These are phyloP conservation scores for Heliosperma pusillum DNA, from an alignment of 148 eudicot species.

Conservation along the genomic window DNA sequence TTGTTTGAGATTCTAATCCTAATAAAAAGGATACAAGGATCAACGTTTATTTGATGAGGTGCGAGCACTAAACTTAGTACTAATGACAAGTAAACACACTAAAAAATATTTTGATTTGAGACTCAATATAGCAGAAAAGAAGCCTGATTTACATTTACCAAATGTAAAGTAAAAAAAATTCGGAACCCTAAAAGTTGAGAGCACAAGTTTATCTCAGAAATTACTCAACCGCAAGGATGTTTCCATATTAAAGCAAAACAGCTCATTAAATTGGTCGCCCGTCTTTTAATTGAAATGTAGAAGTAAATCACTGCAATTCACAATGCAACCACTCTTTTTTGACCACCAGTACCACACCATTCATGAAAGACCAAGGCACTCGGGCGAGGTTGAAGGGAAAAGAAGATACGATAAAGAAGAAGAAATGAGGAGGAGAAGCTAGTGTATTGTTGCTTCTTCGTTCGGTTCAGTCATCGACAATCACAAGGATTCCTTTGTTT, in stretches of 20 bases:
- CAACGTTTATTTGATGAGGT: constrained; percentile 8
- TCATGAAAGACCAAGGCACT: no score
- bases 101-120: neutral
- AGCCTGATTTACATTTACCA: neutral
- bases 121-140: neutral
- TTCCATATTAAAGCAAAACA: neutral
- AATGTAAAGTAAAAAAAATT: neutral
- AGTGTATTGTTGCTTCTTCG: no score
- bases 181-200: neutral
- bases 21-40: constrained; percentile 8
- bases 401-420: no score
- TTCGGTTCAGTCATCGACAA: no score
- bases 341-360: no score
- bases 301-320: no score
- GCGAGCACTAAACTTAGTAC: constrained; percentile 1
- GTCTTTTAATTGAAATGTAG: no score
- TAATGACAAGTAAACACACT: neutral
- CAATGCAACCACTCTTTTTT: no score
- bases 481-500: no score
- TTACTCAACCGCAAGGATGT: neutral
- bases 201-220: neutral
- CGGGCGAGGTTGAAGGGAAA: no score
- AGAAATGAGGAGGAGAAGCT: no score
- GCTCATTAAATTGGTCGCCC: neutral
- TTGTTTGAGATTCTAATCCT: constrained; percentile 8